These are phyloP conservation scores for Leccinum subtestaceum DNA, from an alignment of 768 basidiomycete species.

Conservation along the genomic window DNA sequence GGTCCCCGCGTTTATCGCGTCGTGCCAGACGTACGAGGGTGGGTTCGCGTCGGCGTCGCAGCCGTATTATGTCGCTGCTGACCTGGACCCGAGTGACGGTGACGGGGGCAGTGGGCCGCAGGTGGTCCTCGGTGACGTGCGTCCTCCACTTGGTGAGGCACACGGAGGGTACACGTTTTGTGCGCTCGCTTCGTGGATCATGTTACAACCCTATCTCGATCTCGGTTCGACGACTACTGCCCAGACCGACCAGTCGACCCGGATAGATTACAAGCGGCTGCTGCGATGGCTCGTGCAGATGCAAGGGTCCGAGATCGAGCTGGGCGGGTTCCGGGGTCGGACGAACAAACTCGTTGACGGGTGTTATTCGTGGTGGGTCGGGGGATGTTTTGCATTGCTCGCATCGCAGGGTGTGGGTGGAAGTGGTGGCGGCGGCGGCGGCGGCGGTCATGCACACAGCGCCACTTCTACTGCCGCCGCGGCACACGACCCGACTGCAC, in stretches of 20 bases:
- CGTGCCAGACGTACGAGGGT: constrained; percentile 97
- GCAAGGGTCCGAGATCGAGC: constrained; percentile 80
- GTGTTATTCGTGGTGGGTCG: constrained; percentile 99
- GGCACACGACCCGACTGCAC: not conserved
- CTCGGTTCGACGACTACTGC: not conserved
- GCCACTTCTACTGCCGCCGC: not conserved
- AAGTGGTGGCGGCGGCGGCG: not conserved
- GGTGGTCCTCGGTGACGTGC: constrained; percentile 41
- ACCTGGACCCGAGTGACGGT: not conserved
- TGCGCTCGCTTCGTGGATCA: constrained; percentile 78
- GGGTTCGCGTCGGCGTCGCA: constrained; percentile 84
- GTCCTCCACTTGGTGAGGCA: constrained; percentile 88
- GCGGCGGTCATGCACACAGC: not conserved
- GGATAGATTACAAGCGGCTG: constrained; percentile 57
- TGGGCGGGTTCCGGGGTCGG: constrained; percentile 90
- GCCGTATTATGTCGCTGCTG: constrained; percentile 48
- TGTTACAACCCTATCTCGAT: constrained; percentile 60
- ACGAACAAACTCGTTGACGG: constrained; percentile 99
- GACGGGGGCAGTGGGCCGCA: not conserved
- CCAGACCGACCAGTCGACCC: constrained; percentile 17
- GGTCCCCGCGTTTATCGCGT: constrained; percentile 75
- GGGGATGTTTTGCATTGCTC: constrained; percentile 78
- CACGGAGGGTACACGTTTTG: constrained; percentile 99
- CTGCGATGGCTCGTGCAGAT: constrained; percentile 81
- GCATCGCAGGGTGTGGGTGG: constrained; percentile 53